Evolutionary conservation across 371 early-diverging fungal genomes (phyloP).

Genomic region (Haplosporangium sp.): DNA sequence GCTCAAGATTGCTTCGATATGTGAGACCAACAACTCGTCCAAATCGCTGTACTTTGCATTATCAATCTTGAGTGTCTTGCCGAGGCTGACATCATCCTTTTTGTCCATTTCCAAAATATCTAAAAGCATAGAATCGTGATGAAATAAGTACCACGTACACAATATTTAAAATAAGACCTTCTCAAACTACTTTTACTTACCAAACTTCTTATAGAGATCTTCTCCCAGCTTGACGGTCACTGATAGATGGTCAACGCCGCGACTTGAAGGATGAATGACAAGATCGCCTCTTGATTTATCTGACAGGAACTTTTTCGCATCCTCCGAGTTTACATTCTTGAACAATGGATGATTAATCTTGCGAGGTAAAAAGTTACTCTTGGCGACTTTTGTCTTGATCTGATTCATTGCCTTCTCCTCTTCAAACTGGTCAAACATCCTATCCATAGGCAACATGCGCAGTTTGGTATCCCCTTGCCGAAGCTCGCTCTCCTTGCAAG

Average conservation of each 20-base stretch:
- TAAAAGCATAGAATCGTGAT: neutral
- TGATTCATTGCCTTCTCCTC: slow-evolving; percentile 71
- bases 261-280: slow-evolving; percentile 94
- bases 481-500: slow-evolving; percentile 65
- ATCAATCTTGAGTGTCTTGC: slow-evolving; percentile 70
- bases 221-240: slow-evolving; percentile 95
- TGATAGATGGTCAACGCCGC: slow-evolving; percentile 87
- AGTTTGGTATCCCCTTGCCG: slow-evolving; percentile 62
- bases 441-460: slow-evolving; percentile 66
- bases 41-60: slow-evolving; percentile 80
- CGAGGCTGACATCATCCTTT: slow-evolving; percentile 76
- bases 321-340: slow-evolving; percentile 74
- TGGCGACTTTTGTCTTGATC: slow-evolving; percentile 61
- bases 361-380: slow-evolving; percentile 63
- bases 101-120: slow-evolving; percentile 85
- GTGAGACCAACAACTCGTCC: slow-evolving; percentile 91
- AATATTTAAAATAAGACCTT: no score
- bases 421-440: slow-evolving; percentile 75
- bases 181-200: slow-evolving; percentile 40
- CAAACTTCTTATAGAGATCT: slow-evolving; percentile 88
- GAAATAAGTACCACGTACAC: neutral
- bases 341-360: slow-evolving; percentile 88
- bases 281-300: slow-evolving; percentile 79
- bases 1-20: slow-evolving; percentile 85
- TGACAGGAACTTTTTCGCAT: slow-evolving; percentile 83